Conservation (phyloP, 257 asterid species). For the Prunella vulgaris region DNA sequence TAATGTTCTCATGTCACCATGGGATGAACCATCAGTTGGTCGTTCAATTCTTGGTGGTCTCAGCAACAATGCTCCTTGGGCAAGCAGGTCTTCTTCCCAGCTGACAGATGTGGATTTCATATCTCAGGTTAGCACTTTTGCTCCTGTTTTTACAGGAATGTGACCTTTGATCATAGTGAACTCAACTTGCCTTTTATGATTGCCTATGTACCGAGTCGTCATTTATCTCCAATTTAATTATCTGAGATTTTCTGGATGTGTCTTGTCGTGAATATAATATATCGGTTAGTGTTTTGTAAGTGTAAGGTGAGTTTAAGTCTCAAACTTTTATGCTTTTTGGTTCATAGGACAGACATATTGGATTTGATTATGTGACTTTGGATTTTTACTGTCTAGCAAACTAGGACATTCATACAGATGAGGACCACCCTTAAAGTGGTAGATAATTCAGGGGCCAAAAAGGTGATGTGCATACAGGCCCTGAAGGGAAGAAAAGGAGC, state of each 20-base stretch:
- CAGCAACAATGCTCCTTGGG: slow-evolving; percentile 36
- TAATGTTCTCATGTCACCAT: slow-evolving; percentile 14
- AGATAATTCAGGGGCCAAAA: slow-evolving; percentile 91
- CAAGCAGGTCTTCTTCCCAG: slow-evolving; percentile 36
- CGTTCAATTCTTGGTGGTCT: slow-evolving; percentile 59
- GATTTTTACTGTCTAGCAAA: slow-evolving; percentile 49
- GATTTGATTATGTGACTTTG: neutral
- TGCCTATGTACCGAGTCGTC: neutral
- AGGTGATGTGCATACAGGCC: slow-evolving; percentile 88
- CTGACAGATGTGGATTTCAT: slow-evolving; percentile 29
- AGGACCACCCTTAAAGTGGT: slow-evolving; percentile 88
- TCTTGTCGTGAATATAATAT: neutral
- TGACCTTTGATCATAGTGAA: neutral
- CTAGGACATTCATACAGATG: slow-evolving; percentile 90
- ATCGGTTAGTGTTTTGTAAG: neutral
- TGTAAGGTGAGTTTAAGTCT: neutral
- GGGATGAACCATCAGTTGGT: slow-evolving; percentile 41
- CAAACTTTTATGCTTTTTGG: neutral
- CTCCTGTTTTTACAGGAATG: neutral
- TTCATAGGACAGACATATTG: neutral
- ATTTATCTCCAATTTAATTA: neutral
- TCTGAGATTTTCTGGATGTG: neutral
- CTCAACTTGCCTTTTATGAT: neutral
- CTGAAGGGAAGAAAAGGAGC: slow-evolving; percentile 89
- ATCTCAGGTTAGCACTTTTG: slow-evolving; percentile 47